These are phyloP conservation scores for Sistotremastrum niveocremeum DNA, from an alignment of 768 basidiomycete genomes.

Conservation along the genomic window DNA sequence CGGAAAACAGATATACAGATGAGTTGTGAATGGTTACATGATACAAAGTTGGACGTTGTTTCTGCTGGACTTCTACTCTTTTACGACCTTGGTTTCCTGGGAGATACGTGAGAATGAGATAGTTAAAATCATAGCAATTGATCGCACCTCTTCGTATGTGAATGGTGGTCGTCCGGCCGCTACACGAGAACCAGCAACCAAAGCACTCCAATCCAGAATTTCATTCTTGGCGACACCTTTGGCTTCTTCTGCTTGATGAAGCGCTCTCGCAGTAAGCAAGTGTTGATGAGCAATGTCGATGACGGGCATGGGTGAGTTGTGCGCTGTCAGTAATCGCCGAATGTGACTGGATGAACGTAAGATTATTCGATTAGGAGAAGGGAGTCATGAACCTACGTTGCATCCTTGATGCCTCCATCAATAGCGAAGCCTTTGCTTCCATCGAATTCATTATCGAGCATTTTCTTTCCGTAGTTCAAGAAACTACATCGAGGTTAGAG, in stretches of 20 bases:
- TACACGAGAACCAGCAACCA: conserved; percentile 66
- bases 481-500: conserved; percentile 22
- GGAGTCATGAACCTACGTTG: conserved; percentile 28
- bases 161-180: conserved; percentile 37
- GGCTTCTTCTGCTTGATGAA: conserved; percentile 36
- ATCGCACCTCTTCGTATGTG: no score
- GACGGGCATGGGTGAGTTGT: conserved; percentile 56
- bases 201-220: conserved; percentile 68
- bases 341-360: conserved; percentile 35
- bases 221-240: conserved; percentile 33
- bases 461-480: conserved; percentile 48
- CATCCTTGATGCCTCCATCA: conserved; percentile 83
- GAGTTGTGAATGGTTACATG: no score
- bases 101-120: no score
- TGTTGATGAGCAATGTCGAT: conserved; percentile 66
- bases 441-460: conserved; percentile 63
- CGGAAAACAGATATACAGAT: no score
- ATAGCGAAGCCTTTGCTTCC: conserved; percentile 63
- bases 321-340: conserved; percentile 49
- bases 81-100: no score
- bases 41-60: no score
- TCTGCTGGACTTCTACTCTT: no score
- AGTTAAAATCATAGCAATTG: no score
- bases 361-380: not conserved
- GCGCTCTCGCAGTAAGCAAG: conserved; percentile 63